phyloP scores from a whole-genome alignment of 805 yeast species.

The Metschnikowia henanensis region DNA sequence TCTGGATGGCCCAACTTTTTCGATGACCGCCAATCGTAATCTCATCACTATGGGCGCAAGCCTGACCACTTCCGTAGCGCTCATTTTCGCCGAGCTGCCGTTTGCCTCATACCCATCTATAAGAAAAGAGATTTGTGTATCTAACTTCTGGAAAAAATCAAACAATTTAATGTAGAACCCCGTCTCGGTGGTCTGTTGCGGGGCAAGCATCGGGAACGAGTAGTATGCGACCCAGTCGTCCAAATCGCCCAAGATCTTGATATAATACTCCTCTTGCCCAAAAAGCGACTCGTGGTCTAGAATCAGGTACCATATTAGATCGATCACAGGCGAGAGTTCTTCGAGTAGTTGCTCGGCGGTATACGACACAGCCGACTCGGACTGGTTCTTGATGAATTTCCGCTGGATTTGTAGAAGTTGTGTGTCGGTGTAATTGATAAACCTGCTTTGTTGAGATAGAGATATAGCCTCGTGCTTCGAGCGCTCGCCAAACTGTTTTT shows the following conservation, averaged over 20 bases:
- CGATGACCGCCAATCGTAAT: conserved; percentile 42
- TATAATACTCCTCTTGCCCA: conserved; percentile 63
- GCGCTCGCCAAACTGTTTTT: conserved; percentile 2
- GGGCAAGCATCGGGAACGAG: conserved; percentile 14
- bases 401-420: conserved; percentile 19
- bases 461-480: conserved; percentile 12
- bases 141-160: conserved; percentile 39
- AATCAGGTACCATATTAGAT: conserved; percentile 64
- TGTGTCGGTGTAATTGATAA: conserved; percentile 21
- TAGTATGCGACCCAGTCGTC: conserved; percentile 54
- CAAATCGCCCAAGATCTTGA: conserved; percentile 65
- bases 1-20: conserved; percentile 23
- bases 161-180: conserved; percentile 20
- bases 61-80: conserved; percentile 52
- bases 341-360: conserved; percentile 33
- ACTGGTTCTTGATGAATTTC: conserved; percentile 40
- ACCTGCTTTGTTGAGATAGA: conserved; percentile 51
- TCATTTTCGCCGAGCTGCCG: conserved; percentile 25
- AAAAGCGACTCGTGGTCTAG: conserved; percentile 29
- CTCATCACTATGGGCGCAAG: conserved; percentile 54
- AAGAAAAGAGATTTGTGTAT: conserved; percentile 25
- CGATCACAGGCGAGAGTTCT: conserved; percentile 50
- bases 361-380: conserved; percentile 19
- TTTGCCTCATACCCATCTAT: conserved; percentile 28
- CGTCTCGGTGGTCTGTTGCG: conserved; percentile 1